Conservation (phyloP, 78 protist species). For the Dictyostelium purpureum region DNA sequence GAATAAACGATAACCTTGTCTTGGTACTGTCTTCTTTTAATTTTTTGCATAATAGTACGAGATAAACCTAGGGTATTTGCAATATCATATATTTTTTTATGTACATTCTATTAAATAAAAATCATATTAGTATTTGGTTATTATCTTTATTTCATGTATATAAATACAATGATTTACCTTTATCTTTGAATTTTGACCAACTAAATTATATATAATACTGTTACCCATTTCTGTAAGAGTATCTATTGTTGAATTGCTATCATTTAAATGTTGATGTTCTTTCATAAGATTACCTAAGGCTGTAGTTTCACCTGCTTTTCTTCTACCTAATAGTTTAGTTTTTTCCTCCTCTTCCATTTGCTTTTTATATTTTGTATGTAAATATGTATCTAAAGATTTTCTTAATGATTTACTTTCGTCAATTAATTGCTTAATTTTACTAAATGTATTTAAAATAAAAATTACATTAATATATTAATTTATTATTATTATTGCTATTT, state of each 20-base stretch:
- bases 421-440: constrained; percentile 44
- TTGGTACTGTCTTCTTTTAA: constrained; percentile 60
- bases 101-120: constrained; percentile 20
- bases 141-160: no score
- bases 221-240: constrained; percentile 37
- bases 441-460: neutral
- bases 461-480: neutral
- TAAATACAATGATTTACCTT: neutral
- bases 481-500: neutral
- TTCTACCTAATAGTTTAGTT: constrained; percentile 35
- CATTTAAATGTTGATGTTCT: constrained; percentile 34
- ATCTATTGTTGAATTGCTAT: constrained; percentile 10
- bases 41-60: constrained; percentile 26
- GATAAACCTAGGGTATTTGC: constrained; percentile 72
- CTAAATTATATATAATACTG: constrained; percentile 43
- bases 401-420: constrained; percentile 64
- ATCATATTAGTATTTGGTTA: neutral
- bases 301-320: constrained; percentile 30
- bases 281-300: constrained; percentile 47
- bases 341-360: constrained; percentile 73
- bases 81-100: constrained; percentile 69
- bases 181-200: constrained; percentile 55
- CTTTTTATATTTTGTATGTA: constrained; percentile 54
- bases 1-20: constrained; percentile 59
- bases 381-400: constrained; percentile 64